Evolutionary conservation across 352 stramenopile genomes (phyloP), one percentile per base, ranked within the genome.

Genomic region (Phytophthora sojae): DNA sequence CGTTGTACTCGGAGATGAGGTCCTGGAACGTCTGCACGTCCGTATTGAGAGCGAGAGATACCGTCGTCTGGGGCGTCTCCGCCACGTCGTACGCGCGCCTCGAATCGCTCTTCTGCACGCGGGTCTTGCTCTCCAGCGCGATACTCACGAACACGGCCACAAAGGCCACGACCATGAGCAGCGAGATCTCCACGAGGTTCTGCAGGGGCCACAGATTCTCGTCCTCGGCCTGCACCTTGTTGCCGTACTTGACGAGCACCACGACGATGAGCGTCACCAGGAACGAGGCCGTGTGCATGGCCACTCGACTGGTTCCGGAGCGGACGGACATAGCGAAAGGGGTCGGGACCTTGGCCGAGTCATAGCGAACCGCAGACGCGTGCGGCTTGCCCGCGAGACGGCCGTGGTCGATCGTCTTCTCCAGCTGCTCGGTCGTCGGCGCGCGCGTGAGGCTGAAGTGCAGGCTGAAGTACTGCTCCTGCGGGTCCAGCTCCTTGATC

Each of bases 161-260:
- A 21, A 63, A 63, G 3, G 47, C 15, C 12, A 73, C 66, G 17
- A 30, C 52, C 35, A 73, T 63, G 17, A 68, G 57, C 44, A 73
- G 21, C 51, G 60, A n/a, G 56, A 78, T 79, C 64, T 83, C 81
- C 15, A 85, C 65, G 17, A 85, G 76, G 32, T 76, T 75, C 69
- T 86, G 73, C n/a, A 89, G 70, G 2, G 79, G 79, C 79, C 81
- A 86, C 11, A 79, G 79, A 8, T 68, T 68, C 3, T 52, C 19
- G 63, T 76, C 39, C n/a, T 61, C 19, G 4, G 39, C 68, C 55
- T 83, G 61, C 25, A 76, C 72, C 44, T 76, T 73, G 30, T 8
- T 75, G 14, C 65, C 63, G 39, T 71, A 64, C 21, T 69, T 69
- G 54, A 85, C 70, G 5, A 82, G 19, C 17, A 73, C 50, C 67